These are phyloP conservation scores for Cadophora gregata DNA, from an alignment of 2,329 filamentous ascomycete species.

Conservation along the genomic window DNA sequence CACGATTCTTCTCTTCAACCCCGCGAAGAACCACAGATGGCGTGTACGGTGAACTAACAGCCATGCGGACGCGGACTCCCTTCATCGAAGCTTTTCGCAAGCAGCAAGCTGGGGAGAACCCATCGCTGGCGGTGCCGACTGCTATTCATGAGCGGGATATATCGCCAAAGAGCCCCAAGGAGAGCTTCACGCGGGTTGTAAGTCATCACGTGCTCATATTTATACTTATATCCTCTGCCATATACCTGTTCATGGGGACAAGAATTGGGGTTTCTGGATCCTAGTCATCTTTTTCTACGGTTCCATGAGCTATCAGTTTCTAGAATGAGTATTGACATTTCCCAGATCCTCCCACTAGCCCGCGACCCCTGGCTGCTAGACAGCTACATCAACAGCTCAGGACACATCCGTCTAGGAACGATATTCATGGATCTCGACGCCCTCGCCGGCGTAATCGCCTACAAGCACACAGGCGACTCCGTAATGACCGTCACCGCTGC, in stretches of 20 bases:
- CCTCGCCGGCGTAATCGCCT: slow-evolving; percentile 71
- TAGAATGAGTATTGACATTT: slow-evolving; percentile 23
- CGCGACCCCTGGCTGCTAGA: slow-evolving; percentile 74
- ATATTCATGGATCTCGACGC: slow-evolving; percentile 75
- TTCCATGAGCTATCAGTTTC: background rate
- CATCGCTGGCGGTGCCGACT: slow-evolving; percentile 27
- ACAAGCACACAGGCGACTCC: slow-evolving; percentile 71
- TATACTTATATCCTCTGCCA: background rate
- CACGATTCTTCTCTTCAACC: slow-evolving; percentile 34
- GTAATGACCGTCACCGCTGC: slow-evolving; percentile 49
- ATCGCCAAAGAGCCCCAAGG: slow-evolving; percentile 68
- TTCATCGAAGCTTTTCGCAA: slow-evolving; percentile 70
- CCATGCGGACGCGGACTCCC: slow-evolving; percentile 66
- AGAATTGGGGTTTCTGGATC: background rate
- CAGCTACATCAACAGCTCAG: slow-evolving; percentile 71
- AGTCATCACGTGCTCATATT: slow-evolving; percentile 41
- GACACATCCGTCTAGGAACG: slow-evolving; percentile 61
- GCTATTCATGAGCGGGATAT: slow-evolving; percentile 54
- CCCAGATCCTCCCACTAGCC: slow-evolving; percentile 65
- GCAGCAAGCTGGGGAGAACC: slow-evolving; percentile 47
- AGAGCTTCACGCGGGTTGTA: slow-evolving; percentile 70
- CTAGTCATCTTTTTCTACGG: background rate
- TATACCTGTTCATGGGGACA: background rate
- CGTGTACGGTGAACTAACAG: slow-evolving; percentile 64
- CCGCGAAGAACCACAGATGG: slow-evolving; percentile 51